Evolutionary conservation across 495 filamentous ascomycete genomes (phyloP).

Genomic region (Tuber borchii): DNA sequence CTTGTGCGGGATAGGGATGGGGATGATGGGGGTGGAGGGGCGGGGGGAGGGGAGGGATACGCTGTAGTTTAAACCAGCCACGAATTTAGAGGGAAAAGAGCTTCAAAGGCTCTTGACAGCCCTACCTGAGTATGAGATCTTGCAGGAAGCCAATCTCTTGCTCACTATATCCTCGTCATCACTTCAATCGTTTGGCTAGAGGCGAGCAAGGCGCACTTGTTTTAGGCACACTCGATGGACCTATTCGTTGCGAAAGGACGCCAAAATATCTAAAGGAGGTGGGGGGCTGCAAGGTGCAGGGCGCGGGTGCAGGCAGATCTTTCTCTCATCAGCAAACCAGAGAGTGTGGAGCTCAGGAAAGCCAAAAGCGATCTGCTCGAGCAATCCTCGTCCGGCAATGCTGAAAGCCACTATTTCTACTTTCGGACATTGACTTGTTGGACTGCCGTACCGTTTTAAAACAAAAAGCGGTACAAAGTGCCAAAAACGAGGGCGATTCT

Average conservation of each 20-base stretch:
- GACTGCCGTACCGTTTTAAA: neutral
- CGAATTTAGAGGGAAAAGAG: slow-evolving; percentile 16
- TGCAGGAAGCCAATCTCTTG: slow-evolving; percentile 32
- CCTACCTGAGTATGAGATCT: slow-evolving; percentile 30
- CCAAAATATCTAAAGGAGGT: neutral
- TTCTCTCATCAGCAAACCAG: slow-evolving; percentile 2
- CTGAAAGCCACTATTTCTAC: neutral
- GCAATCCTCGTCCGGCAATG: neutral
- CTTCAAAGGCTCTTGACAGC: slow-evolving; percentile 21
- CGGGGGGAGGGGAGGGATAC: slow-evolving; percentile 16
- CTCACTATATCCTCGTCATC: slow-evolving; percentile 23
- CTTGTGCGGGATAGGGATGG: slow-evolving; percentile 6
- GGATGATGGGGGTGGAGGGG: slow-evolving; percentile 13
- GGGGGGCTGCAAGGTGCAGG: slow-evolving; percentile 1
- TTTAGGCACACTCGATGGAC: neutral
- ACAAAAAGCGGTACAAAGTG: neutral
- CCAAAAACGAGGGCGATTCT: neutral
- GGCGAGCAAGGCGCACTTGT: slow-evolving; percentile 4
- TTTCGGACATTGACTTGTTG: neutral
- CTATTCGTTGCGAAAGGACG: neutral
- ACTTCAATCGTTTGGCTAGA: slow-evolving; percentile 8
- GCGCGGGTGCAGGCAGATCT: slow-evolving; percentile 1
- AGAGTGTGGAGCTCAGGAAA: neutral
- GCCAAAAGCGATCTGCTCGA: slow-evolving; percentile 2
- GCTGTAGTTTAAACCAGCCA: slow-evolving; percentile 4